Percentiles rank a stretch among this genome's conserved stretches.
phyloP scores from a whole-genome alignment of 257 asterid genomes.

The Linaria vulgaris region DNA sequence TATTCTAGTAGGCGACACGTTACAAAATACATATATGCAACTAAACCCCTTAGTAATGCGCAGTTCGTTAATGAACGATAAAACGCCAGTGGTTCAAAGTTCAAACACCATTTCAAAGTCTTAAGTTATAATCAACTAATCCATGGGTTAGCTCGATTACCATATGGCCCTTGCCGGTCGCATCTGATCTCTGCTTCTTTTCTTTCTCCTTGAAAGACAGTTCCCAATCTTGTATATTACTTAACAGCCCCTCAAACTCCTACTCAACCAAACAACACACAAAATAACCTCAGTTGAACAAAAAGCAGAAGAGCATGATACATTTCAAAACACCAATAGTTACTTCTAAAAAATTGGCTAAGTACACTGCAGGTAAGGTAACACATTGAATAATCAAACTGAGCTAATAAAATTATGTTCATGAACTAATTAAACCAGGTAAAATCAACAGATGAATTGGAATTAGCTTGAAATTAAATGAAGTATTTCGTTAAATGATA shows the following conservation, averaged over 20 bases:
- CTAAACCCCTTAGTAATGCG: background rate
- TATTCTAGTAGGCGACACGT: background rate
- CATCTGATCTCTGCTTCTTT: slow-evolving; percentile 63
- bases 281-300: slow-evolving; percentile 11
- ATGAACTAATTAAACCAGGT: background rate
- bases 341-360: background rate
- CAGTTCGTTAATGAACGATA: background rate
- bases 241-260: slow-evolving; percentile 79
- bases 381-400: no score
- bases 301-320: background rate
- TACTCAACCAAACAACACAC: slow-evolving; percentile 35
- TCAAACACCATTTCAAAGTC: slow-evolving; percentile 11
- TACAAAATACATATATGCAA: background rate
- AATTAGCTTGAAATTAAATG: background rate
- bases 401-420: no score
- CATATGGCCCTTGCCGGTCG: slow-evolving; percentile 45
- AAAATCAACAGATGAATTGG: background rate
- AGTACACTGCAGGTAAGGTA: background rate
- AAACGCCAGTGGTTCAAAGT: no score
- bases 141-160: slow-evolving; percentile 37
- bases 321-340: no score
- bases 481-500: background rate
- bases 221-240: slow-evolving; percentile 93
- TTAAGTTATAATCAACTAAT: background rate
- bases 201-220: slow-evolving; percentile 69